Percentiles rank a stretch among this genome's conserved stretches.
These are phyloP conservation scores for Apiotrichum sp. DNA, from an alignment of 1,284 basidiomycete genomes.

Conservation along the genomic window DNA sequence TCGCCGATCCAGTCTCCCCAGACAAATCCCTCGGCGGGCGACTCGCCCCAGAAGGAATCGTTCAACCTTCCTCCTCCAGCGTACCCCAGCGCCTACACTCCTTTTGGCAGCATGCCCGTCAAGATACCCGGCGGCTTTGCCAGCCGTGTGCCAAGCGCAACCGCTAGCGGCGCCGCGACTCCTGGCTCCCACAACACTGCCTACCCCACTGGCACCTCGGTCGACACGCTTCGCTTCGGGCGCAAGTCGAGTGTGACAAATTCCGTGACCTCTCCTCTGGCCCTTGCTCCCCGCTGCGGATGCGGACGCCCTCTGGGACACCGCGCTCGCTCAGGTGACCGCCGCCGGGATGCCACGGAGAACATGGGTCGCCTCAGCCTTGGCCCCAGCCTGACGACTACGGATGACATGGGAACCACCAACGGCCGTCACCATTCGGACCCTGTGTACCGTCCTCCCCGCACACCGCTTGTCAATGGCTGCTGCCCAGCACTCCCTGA, in stretches of 20 bases:
- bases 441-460: slow-evolving; percentile 14
- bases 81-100: slow-evolving; percentile 23
- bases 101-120: slow-evolving; percentile 34
- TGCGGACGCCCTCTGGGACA: slow-evolving; percentile 39
- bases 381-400: slow-evolving; percentile 21
- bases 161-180: slow-evolving; percentile 10
- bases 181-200: slow-evolving; percentile 16
- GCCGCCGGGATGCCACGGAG: slow-evolving; percentile 1
- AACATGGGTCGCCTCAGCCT: slow-evolving; percentile 32
- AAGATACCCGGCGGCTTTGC: slow-evolving; percentile 31
- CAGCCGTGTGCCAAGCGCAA: slow-evolving; percentile 9
- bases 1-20: slow-evolving; percentile 42
- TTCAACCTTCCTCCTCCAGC: slow-evolving; percentile 42
- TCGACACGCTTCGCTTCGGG: slow-evolving; percentile 43
- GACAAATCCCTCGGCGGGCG: slow-evolving; percentile 31
- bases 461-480: slow-evolving; percentile 7
- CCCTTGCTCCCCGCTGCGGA: slow-evolving; percentile 37
- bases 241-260: slow-evolving; percentile 39
- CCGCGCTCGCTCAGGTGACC: slow-evolving; percentile 16
- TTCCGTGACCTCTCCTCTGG: slow-evolving; percentile 40
- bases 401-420: slow-evolving; percentile 11
- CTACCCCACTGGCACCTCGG: slow-evolving; percentile 27
- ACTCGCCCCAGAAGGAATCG: slow-evolving; percentile 37
- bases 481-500: slow-evolving; percentile 12
- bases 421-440: slow-evolving; percentile 24